A percentile compares a stretch with the other conserved stretches of the same genome.
Evolutionary conservation across 2,329 filamentous ascomycete species (phyloP).

Genomic region (Aspergillus clavatus): DNA sequence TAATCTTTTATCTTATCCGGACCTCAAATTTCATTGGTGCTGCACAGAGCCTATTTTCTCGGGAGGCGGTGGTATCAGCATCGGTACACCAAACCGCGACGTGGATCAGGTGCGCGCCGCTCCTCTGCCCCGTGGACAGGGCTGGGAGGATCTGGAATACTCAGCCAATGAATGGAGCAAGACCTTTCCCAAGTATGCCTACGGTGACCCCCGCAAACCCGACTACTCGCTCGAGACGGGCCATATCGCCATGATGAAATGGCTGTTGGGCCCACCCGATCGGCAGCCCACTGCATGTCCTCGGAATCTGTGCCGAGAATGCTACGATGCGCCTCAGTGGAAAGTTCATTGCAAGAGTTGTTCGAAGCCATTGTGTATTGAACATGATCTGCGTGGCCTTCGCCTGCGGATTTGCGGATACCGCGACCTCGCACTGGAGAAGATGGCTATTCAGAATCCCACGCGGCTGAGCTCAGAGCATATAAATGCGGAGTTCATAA

Average conservation of each 20-base stretch:
- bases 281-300: slow-evolving; percentile 47
- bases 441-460: slow-evolving; percentile 35
- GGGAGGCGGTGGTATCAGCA: slow-evolving; percentile 55
- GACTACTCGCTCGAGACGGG: slow-evolving; percentile 38
- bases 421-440: slow-evolving; percentile 51
- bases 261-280: slow-evolving; percentile 46
- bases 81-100: slow-evolving; percentile 50
- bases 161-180: slow-evolving; percentile 40
- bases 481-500: background rate
- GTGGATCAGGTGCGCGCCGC: slow-evolving; percentile 54
- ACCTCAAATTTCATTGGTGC: slow-evolving; percentile 56
- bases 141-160: slow-evolving; percentile 54
- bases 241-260: slow-evolving; percentile 42
- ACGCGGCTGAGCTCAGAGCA: slow-evolving; percentile 13
- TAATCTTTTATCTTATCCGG: slow-evolving; percentile 39
- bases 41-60: slow-evolving; percentile 58
- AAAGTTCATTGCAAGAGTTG: slow-evolving; percentile 56
- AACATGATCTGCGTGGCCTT: slow-evolving; percentile 55
- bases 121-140: slow-evolving; percentile 50
- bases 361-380: slow-evolving; percentile 54
- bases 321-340: slow-evolving; percentile 55
- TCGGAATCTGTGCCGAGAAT: slow-evolving; percentile 54
- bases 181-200: slow-evolving; percentile 37
- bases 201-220: slow-evolving; percentile 35
- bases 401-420: slow-evolving; percentile 56